Evolutionary conservation across 1,139 yeast genomes (phyloP).

Genomic region (Saccharomycopsis hybrid): DNA sequence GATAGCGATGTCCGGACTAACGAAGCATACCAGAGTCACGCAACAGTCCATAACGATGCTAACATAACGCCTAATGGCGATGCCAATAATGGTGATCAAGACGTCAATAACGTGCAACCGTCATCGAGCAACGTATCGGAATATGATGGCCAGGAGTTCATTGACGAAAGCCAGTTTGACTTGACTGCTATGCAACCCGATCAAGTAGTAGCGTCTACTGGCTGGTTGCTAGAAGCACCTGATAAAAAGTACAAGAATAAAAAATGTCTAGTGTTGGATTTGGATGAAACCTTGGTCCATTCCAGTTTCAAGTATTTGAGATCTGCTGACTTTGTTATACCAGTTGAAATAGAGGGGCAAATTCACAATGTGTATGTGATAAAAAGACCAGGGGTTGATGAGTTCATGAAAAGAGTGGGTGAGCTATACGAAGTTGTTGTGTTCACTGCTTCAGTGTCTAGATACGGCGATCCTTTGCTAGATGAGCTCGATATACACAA

Average conservation of each 20-base stretch:
- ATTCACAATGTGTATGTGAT: constrained; percentile 92
- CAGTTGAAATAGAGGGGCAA: constrained; percentile 84
- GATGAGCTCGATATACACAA: constrained; percentile 74
- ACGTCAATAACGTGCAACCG: background rate
- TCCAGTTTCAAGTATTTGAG: constrained; percentile 88
- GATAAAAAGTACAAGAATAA: constrained; percentile 41
- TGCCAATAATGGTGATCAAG: background rate
- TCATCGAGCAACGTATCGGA: background rate
- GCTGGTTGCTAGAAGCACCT: constrained; percentile 60
- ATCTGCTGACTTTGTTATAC: constrained; percentile 92
- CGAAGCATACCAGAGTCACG: background rate
- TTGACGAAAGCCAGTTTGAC: constrained; percentile 32
- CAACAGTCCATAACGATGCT: background rate
- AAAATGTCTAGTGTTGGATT: constrained; percentile 83
- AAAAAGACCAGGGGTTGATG: constrained; percentile 97
- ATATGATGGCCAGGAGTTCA: background rate
- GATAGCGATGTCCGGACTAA: too few relatives aligned
- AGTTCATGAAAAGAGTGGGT: constrained; percentile 78
- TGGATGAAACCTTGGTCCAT: constrained; percentile 95
- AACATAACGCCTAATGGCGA: background rate
- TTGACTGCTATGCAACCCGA: constrained; percentile 62
- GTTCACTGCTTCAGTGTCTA: constrained; percentile 90
- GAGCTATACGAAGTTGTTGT: constrained; percentile 89
- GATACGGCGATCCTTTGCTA: constrained; percentile 92
- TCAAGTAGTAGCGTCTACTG: constrained; percentile 54